Conservation (phyloP, 768 basidiomycete species). For the Amanita phalloides region DNA sequence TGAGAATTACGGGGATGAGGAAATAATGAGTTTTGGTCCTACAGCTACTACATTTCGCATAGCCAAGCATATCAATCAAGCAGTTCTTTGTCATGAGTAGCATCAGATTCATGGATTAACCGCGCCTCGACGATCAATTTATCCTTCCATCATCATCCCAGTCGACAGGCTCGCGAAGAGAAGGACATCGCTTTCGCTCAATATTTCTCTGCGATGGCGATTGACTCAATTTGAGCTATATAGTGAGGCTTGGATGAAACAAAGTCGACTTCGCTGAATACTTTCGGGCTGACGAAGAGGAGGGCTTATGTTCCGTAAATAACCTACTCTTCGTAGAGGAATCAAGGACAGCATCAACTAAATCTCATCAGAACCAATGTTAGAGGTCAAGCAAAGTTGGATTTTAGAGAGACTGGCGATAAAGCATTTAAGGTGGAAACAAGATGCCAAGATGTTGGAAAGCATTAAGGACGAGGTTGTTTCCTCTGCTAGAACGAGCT, state of each 20-base stretch:
- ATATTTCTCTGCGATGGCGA: slow-evolving; percentile 59
- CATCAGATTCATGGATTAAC: slow-evolving; percentile 74
- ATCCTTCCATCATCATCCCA: slow-evolving; percentile 44
- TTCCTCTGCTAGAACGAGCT: slow-evolving; percentile 59
- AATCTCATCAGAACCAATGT: slow-evolving; percentile 70
- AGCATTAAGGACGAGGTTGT: slow-evolving; percentile 40
- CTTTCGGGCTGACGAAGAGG: slow-evolving; percentile 56
- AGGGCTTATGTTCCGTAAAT: slow-evolving; percentile 49
- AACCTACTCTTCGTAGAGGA: background rate
- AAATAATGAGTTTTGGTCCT: slow-evolving; percentile 17
- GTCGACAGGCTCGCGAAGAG: slow-evolving; percentile 35
- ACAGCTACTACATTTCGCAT: background rate
- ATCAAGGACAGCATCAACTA: slow-evolving; percentile 51
- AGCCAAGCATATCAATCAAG: slow-evolving; percentile 70
- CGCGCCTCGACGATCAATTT: slow-evolving; percentile 64
- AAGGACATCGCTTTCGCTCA: slow-evolving; percentile 57
- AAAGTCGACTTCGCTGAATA: slow-evolving; percentile 73
- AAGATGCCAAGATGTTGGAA: slow-evolving; percentile 62
- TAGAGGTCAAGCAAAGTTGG: slow-evolving; percentile 57
- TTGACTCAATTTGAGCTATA: slow-evolving; percentile 71
- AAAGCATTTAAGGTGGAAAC: slow-evolving; percentile 32
- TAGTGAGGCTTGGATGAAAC: slow-evolving; percentile 66
- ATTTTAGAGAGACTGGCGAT: slow-evolving; percentile 57
- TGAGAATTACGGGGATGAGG: slow-evolving; percentile 17
- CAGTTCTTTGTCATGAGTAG: slow-evolving; percentile 74